Evolutionary conservation across 805 yeast genomes (phyloP).

Genomic region (Candida pini): DNA sequence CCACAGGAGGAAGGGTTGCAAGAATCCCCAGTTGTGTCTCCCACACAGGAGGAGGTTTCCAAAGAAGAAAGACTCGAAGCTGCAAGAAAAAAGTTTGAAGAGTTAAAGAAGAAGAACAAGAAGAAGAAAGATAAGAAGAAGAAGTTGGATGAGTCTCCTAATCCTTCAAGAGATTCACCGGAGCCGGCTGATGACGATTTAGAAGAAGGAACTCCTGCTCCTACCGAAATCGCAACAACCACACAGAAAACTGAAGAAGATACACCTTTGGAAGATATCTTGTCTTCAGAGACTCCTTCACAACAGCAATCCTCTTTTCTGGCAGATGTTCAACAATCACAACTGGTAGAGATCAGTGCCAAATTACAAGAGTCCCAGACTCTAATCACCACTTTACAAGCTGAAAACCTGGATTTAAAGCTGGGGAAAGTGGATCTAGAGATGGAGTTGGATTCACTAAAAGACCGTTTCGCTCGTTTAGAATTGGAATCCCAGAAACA

Average conservation of each 20-base stretch:
- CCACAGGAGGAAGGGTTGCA: too few species aligned
- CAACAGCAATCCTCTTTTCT: slow-evolving; percentile 21
- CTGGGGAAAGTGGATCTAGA: slow-evolving; percentile 28
- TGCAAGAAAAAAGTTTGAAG: slow-evolving; percentile 33
- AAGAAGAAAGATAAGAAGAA: slow-evolving; percentile 19
- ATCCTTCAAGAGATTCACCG: slow-evolving; percentile 1
- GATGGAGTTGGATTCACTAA: slow-evolving; percentile 32
- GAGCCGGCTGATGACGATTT: slow-evolving; percentile 1
- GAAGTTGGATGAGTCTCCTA: slow-evolving; percentile 5
- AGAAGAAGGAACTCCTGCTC: neutral
- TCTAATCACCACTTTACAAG: slow-evolving; percentile 9
- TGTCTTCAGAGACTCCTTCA: slow-evolving; percentile 8
- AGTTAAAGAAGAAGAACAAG: slow-evolving; percentile 27
- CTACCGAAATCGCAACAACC: neutral
- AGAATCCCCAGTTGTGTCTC: too few species aligned
- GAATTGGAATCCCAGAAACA: slow-evolving; percentile 8
- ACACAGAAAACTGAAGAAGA: neutral
- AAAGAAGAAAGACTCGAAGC: slow-evolving; percentile 31
- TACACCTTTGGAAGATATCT: slow-evolving; percentile 14
- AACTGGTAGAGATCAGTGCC: slow-evolving; percentile 28
- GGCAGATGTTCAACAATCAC: slow-evolving; percentile 26
- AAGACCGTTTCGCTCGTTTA: slow-evolving; percentile 28
- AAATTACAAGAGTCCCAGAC: slow-evolving; percentile 19
- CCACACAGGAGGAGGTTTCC: too few species aligned
- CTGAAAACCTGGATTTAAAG: slow-evolving; percentile 23